These are phyloP conservation scores for Berberis thunbergii DNA, from an alignment of 164 flowering plant genomes.

Conservation along the genomic window DNA sequence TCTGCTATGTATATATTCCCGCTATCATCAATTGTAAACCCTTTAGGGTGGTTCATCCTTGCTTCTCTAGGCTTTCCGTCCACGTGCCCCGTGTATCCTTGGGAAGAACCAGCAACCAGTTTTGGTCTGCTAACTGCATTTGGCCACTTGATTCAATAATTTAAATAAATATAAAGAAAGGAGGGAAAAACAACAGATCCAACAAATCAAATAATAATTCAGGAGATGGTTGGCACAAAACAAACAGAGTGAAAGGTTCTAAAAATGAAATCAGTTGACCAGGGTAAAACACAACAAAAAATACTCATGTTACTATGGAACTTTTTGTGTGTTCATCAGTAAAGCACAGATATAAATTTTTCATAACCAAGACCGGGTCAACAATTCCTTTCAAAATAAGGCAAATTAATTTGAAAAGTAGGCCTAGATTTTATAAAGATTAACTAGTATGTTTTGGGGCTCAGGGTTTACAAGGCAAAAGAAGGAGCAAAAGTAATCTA, in stretches of 20 bases:
- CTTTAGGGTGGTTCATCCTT: constrained; percentile 84
- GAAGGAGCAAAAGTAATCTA: too few species aligned
- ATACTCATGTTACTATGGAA: too few species aligned
- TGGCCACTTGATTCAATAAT: not conserved
- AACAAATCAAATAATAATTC: not conserved
- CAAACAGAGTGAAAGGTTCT: not conserved
- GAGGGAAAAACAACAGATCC: not conserved
- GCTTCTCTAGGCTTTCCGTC: constrained; percentile 90
- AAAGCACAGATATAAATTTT: too few species aligned
- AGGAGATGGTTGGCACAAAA: not conserved
- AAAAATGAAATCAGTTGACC: too few species aligned
- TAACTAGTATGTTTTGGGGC: too few species aligned
- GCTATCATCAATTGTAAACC: constrained; percentile 74
- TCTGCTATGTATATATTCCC: constrained; percentile 92
- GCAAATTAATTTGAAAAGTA: too few species aligned
- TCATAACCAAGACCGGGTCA: too few species aligned
- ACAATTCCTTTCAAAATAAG: too few species aligned
- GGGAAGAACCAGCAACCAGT: constrained; percentile 80
- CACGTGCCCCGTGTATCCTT: constrained; percentile 85
- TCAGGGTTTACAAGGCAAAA: too few species aligned
- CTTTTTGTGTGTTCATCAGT: too few species aligned
- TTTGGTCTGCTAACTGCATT: constrained; percentile 79
- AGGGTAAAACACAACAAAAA: too few species aligned
- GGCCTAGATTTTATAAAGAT: too few species aligned
- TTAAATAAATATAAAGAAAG: constrained; percentile 3